Evolutionary conservation across 495 filamentous ascomycete genomes (phyloP), one percentile per base, ranked within the genome.

Genomic region (Penicillium lividum): DNA sequence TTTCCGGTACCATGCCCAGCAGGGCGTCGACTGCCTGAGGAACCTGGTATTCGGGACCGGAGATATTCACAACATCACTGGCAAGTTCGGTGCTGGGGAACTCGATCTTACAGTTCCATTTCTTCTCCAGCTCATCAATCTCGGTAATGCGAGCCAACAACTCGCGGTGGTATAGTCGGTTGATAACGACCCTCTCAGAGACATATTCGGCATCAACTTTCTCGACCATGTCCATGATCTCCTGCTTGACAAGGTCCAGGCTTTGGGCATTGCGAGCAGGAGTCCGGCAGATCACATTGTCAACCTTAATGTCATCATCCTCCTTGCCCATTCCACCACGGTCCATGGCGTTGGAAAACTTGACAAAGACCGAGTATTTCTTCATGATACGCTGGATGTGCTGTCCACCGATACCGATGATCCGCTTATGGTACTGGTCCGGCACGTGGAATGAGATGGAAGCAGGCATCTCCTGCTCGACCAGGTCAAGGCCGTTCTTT

Each of bases 311-410:
- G 69, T 98, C 94, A 71, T 98, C 95, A 67, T 96, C 93, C 65
- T 98, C 94, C 60, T 92, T 90, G 60, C 91, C 89, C 73, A 95
- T 87, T 10, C 92, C 92, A 56, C 92, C 93, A 64, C 94, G 89
- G 73, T 99, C 94, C 95, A 98, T 98, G 28, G 95, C 94, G 67
- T 99, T 99, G 61, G 92, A 96, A 69, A 99, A 99, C 71, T 99
- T 99, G 77, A 99, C 94, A 61, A 98, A 99, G 56, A 99, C 94
- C 2, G 94, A 99, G 77, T 99, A 95, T 74, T 97, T 97, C 80
- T 99, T 99, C 94, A 98, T 99, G 77, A 98, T 98, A 56, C 92
- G 92, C 70, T 99, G 94, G 65, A 99, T 99, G 66, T 98, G 95
- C 70, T 97, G 92, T 16, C 94, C 94, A 58, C 94, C 95, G 58